Percentiles rank a stretch among this genome's conserved stretches.
phyloP scores from a whole-genome alignment of 257 asterid genomes.

The Paraleonurus japonicus region DNA sequence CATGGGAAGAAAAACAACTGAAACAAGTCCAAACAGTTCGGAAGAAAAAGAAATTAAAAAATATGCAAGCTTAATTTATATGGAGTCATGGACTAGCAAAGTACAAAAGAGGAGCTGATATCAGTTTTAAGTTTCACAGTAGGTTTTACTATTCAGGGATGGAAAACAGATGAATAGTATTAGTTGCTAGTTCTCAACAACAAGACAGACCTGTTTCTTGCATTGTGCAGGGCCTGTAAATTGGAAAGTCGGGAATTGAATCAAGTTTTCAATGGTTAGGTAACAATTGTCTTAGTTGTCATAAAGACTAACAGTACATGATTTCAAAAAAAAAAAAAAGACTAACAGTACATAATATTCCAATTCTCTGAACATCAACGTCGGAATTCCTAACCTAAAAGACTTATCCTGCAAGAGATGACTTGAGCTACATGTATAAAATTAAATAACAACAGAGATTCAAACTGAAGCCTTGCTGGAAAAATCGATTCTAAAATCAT shows the following conservation, averaged over 20 bases:
- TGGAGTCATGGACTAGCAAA: not conserved
- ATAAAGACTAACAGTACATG: not conserved
- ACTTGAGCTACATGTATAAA: conserved; percentile 15
- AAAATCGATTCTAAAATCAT: conserved; percentile 17
- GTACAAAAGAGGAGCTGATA: not conserved
- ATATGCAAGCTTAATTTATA: not conserved
- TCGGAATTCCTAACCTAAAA: not conserved
- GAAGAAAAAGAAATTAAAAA: not conserved
- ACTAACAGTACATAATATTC: not conserved
- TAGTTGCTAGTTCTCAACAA: not conserved
- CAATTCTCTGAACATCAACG: not conserved
- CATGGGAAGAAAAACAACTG: not conserved
- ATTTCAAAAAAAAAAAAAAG: too few relatives aligned
- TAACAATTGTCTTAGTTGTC: not conserved
- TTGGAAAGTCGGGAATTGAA: not conserved
- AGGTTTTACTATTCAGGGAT: conserved; percentile 1
- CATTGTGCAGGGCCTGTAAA: not conserved
- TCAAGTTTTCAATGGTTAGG: not conserved
- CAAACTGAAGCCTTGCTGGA: not conserved
- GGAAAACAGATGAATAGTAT: not conserved
- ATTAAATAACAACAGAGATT: too few relatives aligned
- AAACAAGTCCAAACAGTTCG: not conserved
- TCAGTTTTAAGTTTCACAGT: not conserved
- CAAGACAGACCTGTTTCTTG: not conserved
- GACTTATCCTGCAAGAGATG: not conserved